phyloP scores from a whole-genome alignment of 1,139 yeast genomes.

The Pichia terricola region DNA sequence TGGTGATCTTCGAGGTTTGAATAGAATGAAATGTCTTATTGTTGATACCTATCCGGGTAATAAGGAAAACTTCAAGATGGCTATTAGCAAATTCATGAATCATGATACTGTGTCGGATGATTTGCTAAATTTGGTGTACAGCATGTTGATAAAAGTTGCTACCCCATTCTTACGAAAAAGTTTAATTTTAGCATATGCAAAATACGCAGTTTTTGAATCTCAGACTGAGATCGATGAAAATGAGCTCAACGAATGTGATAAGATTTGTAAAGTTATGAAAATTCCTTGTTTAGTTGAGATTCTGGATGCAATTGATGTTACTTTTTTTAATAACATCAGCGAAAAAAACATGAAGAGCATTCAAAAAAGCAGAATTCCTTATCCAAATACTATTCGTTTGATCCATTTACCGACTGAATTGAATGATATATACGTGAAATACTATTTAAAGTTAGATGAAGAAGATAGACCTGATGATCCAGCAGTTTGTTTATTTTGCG shows the following conservation, averaged over 20 bases:
- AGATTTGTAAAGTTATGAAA: conserved; percentile 43
- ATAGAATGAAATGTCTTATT: neutral
- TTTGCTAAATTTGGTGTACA: conserved; percentile 31
- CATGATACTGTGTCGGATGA: neutral
- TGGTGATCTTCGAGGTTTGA: too few species aligned
- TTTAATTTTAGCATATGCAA: conserved; percentile 49
- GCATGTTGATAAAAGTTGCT: conserved; percentile 46
- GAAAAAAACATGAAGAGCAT: conserved; percentile 6
- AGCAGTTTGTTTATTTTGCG: conserved; percentile 82
- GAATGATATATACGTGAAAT: conserved; percentile 59
- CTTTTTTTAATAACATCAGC: conserved; percentile 8
- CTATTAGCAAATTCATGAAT: conserved; percentile 5
- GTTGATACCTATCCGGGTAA: conserved; percentile 5
- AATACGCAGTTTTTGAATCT: conserved; percentile 46
- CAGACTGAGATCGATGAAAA: conserved; percentile 21
- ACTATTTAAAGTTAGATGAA: conserved; percentile 38
- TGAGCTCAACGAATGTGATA: conserved; percentile 38
- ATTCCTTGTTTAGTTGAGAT: conserved; percentile 34
- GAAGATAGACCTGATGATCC: conserved; percentile 50
- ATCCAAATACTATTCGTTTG: conserved; percentile 39
- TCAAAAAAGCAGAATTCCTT: conserved; percentile 32
- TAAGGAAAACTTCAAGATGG: conserved; percentile 1
- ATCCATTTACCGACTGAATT: conserved; percentile 39
- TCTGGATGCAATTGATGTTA: conserved; percentile 9
- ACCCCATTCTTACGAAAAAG: conserved; percentile 65